Base-by-base conservation (phyloP, 2,329 filamentous ascomycete genomes). In the Laburnicola sp. region DNA sequence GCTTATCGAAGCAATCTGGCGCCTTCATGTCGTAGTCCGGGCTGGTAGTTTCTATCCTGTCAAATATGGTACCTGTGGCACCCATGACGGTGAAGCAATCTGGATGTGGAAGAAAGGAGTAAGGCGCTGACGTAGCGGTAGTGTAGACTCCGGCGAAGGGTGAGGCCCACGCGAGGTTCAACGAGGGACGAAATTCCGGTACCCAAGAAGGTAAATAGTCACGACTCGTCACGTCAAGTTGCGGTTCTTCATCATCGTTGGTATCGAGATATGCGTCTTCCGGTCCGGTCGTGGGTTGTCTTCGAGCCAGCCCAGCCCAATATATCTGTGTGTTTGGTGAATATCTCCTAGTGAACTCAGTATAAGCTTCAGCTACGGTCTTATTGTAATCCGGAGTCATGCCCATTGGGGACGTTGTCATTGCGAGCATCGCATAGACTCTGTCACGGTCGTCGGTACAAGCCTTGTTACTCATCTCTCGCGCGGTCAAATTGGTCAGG, bases 171-270 rank as follows among this genome's bases (percentile, higher is more conserved):
- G 32, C 39, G 21, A 43, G 39, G 26, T 50, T 50, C 32, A 26
- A 31, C 8, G 4, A 22, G 5, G 40, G 47, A 6, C 47, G 47
- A 4, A 38, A 50, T 21, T 50, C 47, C 6, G 47, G 47, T 3
- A 44, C 47, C 47, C 47, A 50, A 11, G 46, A 43, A 44, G 47
- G 47, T 4, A 50, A 26, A n/a, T 50, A 50, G 27, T 50, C 39
- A 25, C 47, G 39, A 34, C 27, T 16, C 25, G 30, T 38, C 32
- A 50, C 16, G 23, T 50, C 32, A 22, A 49, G 22, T 11, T 8
- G 2, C 30, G 23, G 40, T 28, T 5, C 7, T 35, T 36, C 22
- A 28, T 11, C n/a, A 5, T 9, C 10, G 25, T 44, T 23, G 10
- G 32, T 4, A 9, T 1, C 6, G 28, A 16, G 2, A 2, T 32